phyloP scores from a whole-genome alignment of 345 rosid genomes.

The Eucalyptus tenuipes region DNA sequence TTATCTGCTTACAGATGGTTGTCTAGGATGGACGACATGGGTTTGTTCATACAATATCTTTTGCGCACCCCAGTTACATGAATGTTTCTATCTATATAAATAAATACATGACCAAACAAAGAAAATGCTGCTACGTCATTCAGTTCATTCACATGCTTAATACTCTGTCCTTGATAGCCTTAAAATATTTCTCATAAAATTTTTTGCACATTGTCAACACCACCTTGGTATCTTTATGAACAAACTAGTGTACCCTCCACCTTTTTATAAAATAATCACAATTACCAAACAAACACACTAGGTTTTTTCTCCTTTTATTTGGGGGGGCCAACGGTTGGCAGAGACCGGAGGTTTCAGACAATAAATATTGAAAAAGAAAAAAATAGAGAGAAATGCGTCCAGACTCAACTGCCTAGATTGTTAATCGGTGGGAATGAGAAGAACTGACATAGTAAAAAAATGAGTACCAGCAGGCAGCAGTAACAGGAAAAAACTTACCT shows the following conservation, averaged over 20 bases:
- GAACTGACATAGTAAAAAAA: background rate
- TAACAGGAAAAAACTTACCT: slow-evolving; percentile 14
- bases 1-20: background rate
- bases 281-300: background rate
- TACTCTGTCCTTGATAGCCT: background rate
- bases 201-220: background rate
- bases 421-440: slow-evolving; percentile 5
- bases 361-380: slow-evolving; percentile 1
- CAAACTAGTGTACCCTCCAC: background rate
- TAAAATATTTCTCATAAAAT: background rate
- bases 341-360: background rate
- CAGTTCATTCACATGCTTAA: background rate
- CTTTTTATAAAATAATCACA: background rate
- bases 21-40: background rate
- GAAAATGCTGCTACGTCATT: background rate
- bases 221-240: background rate
- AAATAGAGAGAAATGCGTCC: background rate
- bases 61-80: background rate
- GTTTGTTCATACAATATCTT: background rate
- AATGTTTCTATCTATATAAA: background rate
- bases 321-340: background rate
- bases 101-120: background rate
- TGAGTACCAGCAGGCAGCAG: slow-evolving; percentile 9
- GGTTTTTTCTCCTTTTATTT: background rate
- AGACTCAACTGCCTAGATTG: slow-evolving; percentile 20